Evolutionary conservation across 805 yeast genomes (phyloP).

Genomic region (Schwanniomyces occidentalis): DNA sequence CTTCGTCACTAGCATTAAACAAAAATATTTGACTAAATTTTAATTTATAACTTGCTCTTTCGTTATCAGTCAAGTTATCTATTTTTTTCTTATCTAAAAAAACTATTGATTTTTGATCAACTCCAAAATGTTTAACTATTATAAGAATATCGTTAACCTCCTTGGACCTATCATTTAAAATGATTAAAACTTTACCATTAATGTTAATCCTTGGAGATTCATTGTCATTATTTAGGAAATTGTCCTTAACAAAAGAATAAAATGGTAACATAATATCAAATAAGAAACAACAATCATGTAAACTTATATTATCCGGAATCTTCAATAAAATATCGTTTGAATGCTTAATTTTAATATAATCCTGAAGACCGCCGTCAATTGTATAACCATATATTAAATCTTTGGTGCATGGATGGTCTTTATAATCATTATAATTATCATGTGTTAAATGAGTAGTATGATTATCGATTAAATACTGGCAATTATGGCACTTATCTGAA

Average conservation of each 20-base stretch:
- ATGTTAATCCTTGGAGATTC: conserved; percentile 2
- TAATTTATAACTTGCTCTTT: conserved; percentile 10
- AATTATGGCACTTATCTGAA: conserved; percentile 17
- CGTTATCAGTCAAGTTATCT: conserved; percentile 8
- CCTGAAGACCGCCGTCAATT: conserved; percentile 43
- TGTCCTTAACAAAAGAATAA: conserved; percentile 25
- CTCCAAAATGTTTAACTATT: conserved; percentile 27
- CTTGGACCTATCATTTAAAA: conserved; percentile 26
- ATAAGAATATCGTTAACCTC: conserved; percentile 41
- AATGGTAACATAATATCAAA: conserved; percentile 38
- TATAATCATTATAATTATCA: conserved; percentile 12
- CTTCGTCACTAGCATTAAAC: conserved; percentile 16
- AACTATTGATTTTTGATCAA: conserved; percentile 12
- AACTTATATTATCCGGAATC: conserved; percentile 30
- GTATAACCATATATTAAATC: conserved; percentile 31
- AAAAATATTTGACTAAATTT: conserved; percentile 21
- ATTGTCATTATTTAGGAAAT: conserved; percentile 6
- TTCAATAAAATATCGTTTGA: conserved; percentile 26
- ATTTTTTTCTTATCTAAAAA: conserved; percentile 15
- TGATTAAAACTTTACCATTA: conserved; percentile 20
- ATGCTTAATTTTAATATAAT: conserved; percentile 26
- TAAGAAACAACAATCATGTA: conserved; percentile 38
- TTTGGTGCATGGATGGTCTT: conserved; percentile 21
- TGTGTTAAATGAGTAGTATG: conserved; percentile 4
- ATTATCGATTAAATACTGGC: conserved; percentile 10